These are phyloP conservation scores for Akebia trifoliata DNA, from an alignment of 164 flowering plant genomes.

Conservation along the genomic window DNA sequence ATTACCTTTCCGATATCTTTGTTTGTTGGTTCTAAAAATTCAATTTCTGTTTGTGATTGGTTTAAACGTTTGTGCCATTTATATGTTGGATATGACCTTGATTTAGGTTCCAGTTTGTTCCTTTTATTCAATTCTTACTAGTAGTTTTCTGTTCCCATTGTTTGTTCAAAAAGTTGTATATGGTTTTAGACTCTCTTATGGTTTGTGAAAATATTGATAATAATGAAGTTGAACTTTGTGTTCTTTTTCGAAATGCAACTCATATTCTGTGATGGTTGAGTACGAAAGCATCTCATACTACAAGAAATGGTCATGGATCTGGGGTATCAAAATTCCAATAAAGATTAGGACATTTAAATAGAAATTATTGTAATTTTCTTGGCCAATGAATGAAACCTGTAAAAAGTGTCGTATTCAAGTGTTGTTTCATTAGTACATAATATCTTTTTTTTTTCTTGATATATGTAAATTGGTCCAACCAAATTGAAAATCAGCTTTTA, in stretches of 20 bases:
- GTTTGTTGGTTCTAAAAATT: neutral
- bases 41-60: slow-evolving; percentile 3
- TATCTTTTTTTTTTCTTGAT: too few relatives aligned
- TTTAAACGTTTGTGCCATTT: neutral
- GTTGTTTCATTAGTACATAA: too few relatives aligned
- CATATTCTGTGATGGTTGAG: neutral
- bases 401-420: too few relatives aligned
- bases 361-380: too few relatives aligned
- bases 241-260: neutral
- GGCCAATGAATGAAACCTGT: too few relatives aligned
- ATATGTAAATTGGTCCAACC: too few relatives aligned
- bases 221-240: neutral
- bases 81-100: neutral
- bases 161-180: slow-evolving; percentile 14
- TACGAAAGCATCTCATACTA: too few relatives aligned
- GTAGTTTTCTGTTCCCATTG: slow-evolving; percentile 4
- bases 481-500: too few relatives aligned
- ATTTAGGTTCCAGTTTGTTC: slow-evolving; percentile 1
- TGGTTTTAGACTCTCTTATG: neutral
- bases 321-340: too few relatives aligned
- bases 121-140: too few relatives aligned
- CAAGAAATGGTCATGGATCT: too few relatives aligned
- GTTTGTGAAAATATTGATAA: slow-evolving; percentile 1
- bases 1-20: neutral
- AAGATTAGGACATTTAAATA: too few relatives aligned